Evolutionary conservation across 495 filamentous ascomycete genomes (phyloP), one percentile per base, ranked within the genome.

Genomic region (Aspergillus conjunctus): DNA sequence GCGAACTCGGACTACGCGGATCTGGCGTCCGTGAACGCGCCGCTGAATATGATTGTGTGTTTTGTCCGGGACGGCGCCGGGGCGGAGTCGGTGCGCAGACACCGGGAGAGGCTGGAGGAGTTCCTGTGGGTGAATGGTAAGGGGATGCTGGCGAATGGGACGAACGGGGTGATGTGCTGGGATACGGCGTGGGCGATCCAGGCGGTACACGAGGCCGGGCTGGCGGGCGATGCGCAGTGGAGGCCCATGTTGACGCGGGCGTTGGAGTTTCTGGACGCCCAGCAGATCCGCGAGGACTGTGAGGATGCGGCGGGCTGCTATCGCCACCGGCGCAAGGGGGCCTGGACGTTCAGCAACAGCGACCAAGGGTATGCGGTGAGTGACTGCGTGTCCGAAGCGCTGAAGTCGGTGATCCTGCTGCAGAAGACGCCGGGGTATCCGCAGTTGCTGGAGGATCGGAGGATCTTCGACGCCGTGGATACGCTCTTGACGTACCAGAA

Each of bases 401-500:
- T 61, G 5, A 61, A 61, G 20, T 22, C 59, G 9, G 53, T 61
- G 2, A 43, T 61, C 14, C 45, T 61, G 15, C 45, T 61, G 1
- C 52, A 61, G 43, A 61, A 52, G 32, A 52, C 39, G 2, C 33
- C 46, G 2, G 37, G 37, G 5, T 53, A 45, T 32, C 49, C 57
- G 7, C 57, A 52, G 7, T 44, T 59, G 21, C 49, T 44, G 11
- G 46, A 51, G n/a, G 45, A 56, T 18, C 44, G 30, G 2, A 43
- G 49, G 15, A 52, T 57, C 17, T 51, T 44, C 17, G 53, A 57
- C 18, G 58, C 54, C 0, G 55, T 70, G n/a, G 60, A 70, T 41
- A 58, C 56, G 31, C 51, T 62, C 1, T 22, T 65, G 3, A 49
- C 52, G 43, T 43, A 58, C 14, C 63, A 65, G 18, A 65, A 65